Base-by-base conservation (phyloP, 1,139 yeast species). In the Diutina siamensis region DNA sequence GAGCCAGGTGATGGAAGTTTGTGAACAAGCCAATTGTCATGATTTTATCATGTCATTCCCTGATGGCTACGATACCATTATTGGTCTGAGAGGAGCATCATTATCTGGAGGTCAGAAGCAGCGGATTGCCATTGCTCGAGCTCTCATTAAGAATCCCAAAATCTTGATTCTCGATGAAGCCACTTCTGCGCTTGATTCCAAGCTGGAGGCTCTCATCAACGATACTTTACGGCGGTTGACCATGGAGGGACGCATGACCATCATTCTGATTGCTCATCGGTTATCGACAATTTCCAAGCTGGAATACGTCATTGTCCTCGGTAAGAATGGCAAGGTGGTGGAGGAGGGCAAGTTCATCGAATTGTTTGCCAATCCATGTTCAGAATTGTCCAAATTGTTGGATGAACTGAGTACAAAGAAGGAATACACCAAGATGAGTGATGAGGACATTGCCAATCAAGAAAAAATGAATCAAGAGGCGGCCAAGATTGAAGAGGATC, bases 261-360 rank as follows among this genome's bases (percentile, higher is more conserved):
- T 94, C 1, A 83, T 88, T 33, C 87, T 94, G 36, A 85, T 89
- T 57, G 97, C 97, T 1, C 97, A 88, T 62, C 72, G 97, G 55
- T 74, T 89, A 46, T 85, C 92, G 17, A 83, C 96, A 10, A 85
- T 85, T 44, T 65, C 74, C 19, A 71, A 70, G 49, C 68, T 74
- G 1, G 74, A 71, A 45, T 64, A 64, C 50, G 81, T 83, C 17
- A 78, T 83, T 41, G 83, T 85, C 0, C 56, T 71, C 34, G 75
- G 74, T 3, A 69, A 68, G 48, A 55, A 63, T 50, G 67, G 77
- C 35, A 62, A 63, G 52, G 74, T 69, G 10, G 71, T 64, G 5
- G 73, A 67, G 50, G 59, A 59, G 44, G 76, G 76, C 3, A 57
- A 63, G 45, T 71, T 71, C 53, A 63, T 68, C 27, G 67, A 67